These are phyloP conservation scores for Phoenix roebelenii DNA, from an alignment of 176 grass and related monocot genomes.

Conservation along the genomic window DNA sequence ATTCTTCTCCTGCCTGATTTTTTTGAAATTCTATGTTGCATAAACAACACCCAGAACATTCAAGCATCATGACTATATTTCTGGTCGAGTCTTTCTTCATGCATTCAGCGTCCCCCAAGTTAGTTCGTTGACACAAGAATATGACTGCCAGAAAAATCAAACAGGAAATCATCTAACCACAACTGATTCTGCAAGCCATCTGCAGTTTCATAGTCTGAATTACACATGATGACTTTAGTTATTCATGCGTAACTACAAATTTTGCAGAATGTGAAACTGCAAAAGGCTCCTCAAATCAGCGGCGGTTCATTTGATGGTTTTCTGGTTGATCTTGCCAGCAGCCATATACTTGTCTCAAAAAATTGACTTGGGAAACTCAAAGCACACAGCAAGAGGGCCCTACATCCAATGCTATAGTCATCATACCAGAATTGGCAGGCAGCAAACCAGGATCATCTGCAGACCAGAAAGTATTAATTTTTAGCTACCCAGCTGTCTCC, in stretches of 20 bases:
- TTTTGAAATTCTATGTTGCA: too few species aligned
- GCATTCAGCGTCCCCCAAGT: background rate
- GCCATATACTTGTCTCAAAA: slow-evolving; percentile 1
- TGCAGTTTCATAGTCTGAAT: background rate
- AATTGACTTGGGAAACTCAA: background rate
- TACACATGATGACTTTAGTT: background rate
- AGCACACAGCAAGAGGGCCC: too few species aligned
- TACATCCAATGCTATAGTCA: too few species aligned
- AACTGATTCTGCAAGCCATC: background rate
- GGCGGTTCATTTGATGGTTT: background rate
- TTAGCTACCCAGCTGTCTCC: slow-evolving; percentile 26
- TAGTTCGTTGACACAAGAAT: background rate
- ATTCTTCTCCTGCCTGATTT: too few species aligned
- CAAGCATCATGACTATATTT: too few species aligned
- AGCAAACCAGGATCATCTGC: too few species aligned
- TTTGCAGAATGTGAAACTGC: slow-evolving; percentile 1
- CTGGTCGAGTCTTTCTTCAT: too few species aligned
- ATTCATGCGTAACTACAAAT: background rate
- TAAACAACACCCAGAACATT: too few species aligned
- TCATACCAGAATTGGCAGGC: too few species aligned
- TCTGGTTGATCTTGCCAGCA: background rate
- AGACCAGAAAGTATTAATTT: background rate
- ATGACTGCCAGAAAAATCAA: background rate
- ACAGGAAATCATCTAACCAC: background rate
- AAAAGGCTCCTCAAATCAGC: background rate